Conservation (phyloP, 78 protist species). For the Dictyostelium purpureum region DNA sequence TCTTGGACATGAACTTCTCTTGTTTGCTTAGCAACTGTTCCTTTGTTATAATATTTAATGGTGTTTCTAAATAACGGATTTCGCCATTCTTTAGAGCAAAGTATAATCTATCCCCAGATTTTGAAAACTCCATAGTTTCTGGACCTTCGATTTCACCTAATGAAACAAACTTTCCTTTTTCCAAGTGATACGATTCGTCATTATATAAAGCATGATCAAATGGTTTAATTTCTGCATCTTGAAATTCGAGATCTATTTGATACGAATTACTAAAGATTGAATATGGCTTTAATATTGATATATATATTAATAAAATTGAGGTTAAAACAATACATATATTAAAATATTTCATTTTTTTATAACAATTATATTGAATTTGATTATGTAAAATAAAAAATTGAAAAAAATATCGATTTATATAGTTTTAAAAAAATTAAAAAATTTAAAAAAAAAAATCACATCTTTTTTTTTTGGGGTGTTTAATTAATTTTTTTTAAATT, state of each 20-base stretch:
- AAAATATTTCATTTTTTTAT: neutral
- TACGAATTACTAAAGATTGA: neutral
- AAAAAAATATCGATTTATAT: no score
- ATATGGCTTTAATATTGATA: neutral
- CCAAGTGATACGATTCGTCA: no score
- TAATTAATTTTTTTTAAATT: no score
- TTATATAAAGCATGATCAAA: neutral
- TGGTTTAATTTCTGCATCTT: neutral
- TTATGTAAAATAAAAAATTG: no score
- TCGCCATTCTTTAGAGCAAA: constrained; percentile 24
- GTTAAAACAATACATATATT: neutral
- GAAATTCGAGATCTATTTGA: neutral
- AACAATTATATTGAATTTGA: no score
- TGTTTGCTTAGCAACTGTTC: neutral
- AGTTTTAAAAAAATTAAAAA: no score
- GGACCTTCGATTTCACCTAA: constrained; percentile 18
- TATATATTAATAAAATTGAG: neutral
- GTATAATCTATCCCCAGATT: neutral
- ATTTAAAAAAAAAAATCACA: no score
- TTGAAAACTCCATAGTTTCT: constrained; percentile 5
- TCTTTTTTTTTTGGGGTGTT: no score
- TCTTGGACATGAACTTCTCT: neutral
- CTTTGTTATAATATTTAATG: neutral
- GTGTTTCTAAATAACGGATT: constrained; percentile 10
- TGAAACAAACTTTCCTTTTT: neutral